Conservation (phyloP, 2,329 filamentous ascomycete genomes). For the Lachnellula occidentalis region DNA sequence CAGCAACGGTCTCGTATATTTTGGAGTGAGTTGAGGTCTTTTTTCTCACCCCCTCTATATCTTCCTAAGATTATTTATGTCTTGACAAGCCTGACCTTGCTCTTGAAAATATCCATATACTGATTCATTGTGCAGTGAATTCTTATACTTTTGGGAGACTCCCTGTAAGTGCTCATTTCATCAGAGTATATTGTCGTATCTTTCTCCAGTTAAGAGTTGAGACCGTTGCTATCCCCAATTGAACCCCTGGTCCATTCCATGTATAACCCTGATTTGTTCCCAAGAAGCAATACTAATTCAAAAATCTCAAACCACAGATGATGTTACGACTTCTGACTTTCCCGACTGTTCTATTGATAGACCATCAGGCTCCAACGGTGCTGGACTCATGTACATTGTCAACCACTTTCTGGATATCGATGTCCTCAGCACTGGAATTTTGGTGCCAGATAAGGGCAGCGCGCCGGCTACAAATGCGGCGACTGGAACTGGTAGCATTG, state of each 20-base stretch:
- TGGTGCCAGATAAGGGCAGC: slow-evolving; percentile 47
- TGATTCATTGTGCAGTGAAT: slow-evolving; percentile 37
- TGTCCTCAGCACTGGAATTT: slow-evolving; percentile 32
- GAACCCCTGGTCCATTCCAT: no score
- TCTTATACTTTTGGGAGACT: slow-evolving; percentile 67
- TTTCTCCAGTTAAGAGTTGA: no score
- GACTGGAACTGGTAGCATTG: slow-evolving; percentile 46
- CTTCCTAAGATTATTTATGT: no score
- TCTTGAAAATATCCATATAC: no score
- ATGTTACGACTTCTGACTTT: slow-evolving; percentile 49
- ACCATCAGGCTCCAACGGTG: slow-evolving; percentile 41
- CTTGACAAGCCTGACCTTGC: no score
- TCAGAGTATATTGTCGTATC: no score
- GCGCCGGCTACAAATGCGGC: slow-evolving; percentile 43
- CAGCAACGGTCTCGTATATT: slow-evolving; percentile 51
- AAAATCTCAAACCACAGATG: slow-evolving; percentile 30
- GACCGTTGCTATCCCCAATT: no score
- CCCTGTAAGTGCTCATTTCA: slow-evolving; percentile 35
- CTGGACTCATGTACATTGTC: slow-evolving; percentile 50
- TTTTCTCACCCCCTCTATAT: no score
- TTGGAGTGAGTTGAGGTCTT: slow-evolving; percentile 34
- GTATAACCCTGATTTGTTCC: no score
- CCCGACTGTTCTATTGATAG: slow-evolving; percentile 62
- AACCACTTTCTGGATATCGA: slow-evolving; percentile 59
- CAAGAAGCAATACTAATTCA: no score